These are phyloP conservation scores for Bacidia rubella DNA, from an alignment of 495 filamentous ascomycete species.

Conservation along the genomic window DNA sequence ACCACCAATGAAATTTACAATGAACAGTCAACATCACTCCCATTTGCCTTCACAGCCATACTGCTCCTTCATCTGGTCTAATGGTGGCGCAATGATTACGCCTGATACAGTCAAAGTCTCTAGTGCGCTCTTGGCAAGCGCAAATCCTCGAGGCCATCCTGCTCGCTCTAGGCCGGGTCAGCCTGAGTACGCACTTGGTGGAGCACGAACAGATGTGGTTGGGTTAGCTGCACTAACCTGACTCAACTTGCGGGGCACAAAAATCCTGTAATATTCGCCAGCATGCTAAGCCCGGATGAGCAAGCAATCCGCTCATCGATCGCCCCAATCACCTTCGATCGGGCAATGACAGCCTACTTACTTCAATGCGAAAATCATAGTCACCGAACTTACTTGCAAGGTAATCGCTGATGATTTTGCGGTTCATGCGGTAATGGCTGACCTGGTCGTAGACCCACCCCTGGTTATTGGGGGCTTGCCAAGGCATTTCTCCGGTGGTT, in stretches of 20 bases:
- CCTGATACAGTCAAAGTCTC: background rate
- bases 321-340: too few species aligned
- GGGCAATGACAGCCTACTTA: background rate
- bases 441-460: constrained; percentile 5
- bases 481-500: too few species aligned
- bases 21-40: too few species aligned
- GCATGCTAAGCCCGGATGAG: background rate
- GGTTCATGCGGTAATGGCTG: constrained; percentile 8
- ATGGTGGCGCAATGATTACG: background rate
- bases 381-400: background rate
- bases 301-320: background rate
- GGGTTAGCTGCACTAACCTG: background rate
- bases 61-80: background rate
- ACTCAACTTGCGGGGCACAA: background rate
- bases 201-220: background rate
- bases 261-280: background rate
- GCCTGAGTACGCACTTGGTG: background rate
- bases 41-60: too few species aligned
- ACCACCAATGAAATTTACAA: too few species aligned
- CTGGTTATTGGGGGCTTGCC: background rate
- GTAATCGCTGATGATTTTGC: constrained; percentile 2
- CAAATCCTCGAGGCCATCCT: background rate
- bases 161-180: background rate
- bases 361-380: constrained; percentile 2
- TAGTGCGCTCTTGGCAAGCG: background rate